Conservation (phyloP, 1,284 basidiomycete species). For the Naganishia albida region DNA sequence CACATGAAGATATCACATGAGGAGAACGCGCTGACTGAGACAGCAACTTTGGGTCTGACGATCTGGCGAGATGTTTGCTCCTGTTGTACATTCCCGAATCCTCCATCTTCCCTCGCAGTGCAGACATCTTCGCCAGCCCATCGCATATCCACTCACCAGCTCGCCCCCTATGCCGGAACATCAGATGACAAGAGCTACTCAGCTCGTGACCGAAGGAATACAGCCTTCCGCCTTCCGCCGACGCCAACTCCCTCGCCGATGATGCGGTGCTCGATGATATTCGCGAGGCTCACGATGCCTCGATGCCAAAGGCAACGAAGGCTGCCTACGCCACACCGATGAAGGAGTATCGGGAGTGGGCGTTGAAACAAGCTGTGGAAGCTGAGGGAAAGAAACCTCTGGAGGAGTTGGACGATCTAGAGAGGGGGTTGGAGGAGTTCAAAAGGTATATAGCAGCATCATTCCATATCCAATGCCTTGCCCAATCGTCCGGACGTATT, state of each 20-base stretch:
- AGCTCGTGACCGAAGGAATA: not conserved
- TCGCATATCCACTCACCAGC: not conserved
- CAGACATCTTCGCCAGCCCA: not conserved
- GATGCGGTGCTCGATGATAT: not conserved
- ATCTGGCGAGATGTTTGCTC: not conserved
- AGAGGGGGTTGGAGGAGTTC: conserved; percentile 1
- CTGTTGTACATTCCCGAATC: not conserved
- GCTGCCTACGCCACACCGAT: not conserved
- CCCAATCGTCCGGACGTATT: not conserved
- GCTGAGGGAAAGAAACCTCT: not conserved
- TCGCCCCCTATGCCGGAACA: not conserved
- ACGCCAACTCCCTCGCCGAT: not conserved
- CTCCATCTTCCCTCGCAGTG: not conserved
- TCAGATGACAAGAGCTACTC: not conserved
- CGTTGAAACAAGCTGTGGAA: not conserved
- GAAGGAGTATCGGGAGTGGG: not conserved
- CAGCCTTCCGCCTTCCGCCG: no score
- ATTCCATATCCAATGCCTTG: not conserved
- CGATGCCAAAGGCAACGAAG: not conserved
- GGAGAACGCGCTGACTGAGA: not conserved
- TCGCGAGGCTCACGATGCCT: not conserved
- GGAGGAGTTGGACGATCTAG: conserved; percentile 2
- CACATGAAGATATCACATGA: not conserved
- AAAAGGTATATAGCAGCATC: not conserved
- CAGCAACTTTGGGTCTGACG: not conserved